Base-by-base conservation (phyloP, 768 basidiomycete species). In the Trametes gibbosa region DNA sequence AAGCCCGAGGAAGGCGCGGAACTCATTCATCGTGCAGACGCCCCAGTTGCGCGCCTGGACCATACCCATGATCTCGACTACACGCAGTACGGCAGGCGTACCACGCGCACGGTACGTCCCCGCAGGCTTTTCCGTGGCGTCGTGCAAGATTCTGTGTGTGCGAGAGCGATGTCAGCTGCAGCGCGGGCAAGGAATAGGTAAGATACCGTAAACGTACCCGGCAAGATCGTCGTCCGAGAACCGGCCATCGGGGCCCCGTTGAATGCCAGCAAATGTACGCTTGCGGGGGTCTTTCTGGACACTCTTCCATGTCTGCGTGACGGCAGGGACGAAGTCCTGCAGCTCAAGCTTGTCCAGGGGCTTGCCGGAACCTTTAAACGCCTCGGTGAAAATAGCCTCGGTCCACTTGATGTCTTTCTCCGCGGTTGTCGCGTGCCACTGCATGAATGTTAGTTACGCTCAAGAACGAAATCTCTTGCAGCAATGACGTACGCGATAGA, bases 1-100 rank as follows among this genome's bases (percentile, higher is more conserved):
- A 48, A 92, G 73, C 16, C 86, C 85, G 45, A 92, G 73, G 73
- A 89, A 91, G 58, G 81, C 77, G 53, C 87, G 77, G 70, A 90
- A 89, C 66, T 89, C 87, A 66, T 89, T 89, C 69, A 88, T 63
- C 55, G 66, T 62, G 64, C 69, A 70, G 9, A 66, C 75, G 32
- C 84, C 84, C 84, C 84, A 85, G 5, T 62, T 61, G 43, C 85
- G 70, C 3, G 80, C 77, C 68, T 84, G 83, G 47, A 75, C 69
- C 40, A 86, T 84, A 1, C 79, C 80, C 72, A 85, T 71, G 16
- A 84, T 78, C 66, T 86, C 85, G 25, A 84, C 74, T 43, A 83
- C 66, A 14, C 80, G 69, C 61, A 85, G 65, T 3, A 75, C 77
- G 2, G 66, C 68, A 0, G 83, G 81, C 0, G 79, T 79, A 3